Evolutionary conservation across 2,329 filamentous ascomycete species (phyloP).

Genomic region (Fusarium sp.): DNA sequence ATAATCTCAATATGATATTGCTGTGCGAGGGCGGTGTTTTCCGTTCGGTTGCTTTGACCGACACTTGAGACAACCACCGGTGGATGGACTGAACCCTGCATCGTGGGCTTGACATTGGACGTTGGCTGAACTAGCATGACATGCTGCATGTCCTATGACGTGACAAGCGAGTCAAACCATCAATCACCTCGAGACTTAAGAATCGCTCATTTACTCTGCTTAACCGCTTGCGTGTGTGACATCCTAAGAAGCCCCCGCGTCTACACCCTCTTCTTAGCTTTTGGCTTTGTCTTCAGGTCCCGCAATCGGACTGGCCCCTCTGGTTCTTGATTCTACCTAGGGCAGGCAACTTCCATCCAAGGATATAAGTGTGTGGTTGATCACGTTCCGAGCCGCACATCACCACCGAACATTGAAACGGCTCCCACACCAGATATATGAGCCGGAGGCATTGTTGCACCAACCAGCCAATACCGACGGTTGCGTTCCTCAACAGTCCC

Average conservation of each 20-base stretch:
- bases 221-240: not conserved
- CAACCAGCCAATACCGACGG: not conserved
- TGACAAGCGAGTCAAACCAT: constrained; percentile 6
- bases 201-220: not conserved
- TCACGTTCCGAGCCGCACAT: not conserved
- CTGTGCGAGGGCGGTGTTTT: not conserved
- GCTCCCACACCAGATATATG: constrained; percentile 2
- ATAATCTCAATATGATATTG: constrained; percentile 14
- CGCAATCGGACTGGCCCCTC: not conserved
- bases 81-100: constrained; percentile 10
- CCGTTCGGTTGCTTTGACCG: constrained; percentile 19
- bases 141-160: constrained; percentile 5
- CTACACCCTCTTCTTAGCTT: not conserved
- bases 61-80: constrained; percentile 19
- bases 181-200: not conserved
- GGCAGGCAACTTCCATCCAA: not conserved
- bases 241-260: not conserved
- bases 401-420: constrained; percentile 1
- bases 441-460: constrained; percentile 1
- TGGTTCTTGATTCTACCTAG: not conserved
- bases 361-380: not conserved
- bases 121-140: constrained; percentile 2
- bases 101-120: not conserved
- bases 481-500: not conserved
- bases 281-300: not conserved